Base-by-base conservation (phyloP, 176 grass and related monocot genomes). In the Urochloa ruziziensis region DNA sequence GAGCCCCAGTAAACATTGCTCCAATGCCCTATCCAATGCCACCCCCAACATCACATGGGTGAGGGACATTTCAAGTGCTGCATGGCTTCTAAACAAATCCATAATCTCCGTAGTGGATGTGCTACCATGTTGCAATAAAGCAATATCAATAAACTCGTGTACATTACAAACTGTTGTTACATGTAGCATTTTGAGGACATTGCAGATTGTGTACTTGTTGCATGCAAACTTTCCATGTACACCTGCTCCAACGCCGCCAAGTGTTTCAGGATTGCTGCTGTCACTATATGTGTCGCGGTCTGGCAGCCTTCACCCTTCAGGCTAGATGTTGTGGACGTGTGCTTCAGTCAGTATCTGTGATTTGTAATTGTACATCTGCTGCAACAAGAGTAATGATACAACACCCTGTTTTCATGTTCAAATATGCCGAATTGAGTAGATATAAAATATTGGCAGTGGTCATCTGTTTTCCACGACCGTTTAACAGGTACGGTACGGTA, bases 21-120 rank as follows among this genome's bases (percentile, higher is more conserved):
- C 75, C 89, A 47, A 85, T 82, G 9, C 79, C 84, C 7, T 93
- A 95, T 49, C 91, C 86, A 6, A 94, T 91, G 88, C 91, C 88
- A 28, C 96, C 93, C 6, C 78, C 90, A 29, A 58, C 88, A 36
- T 91, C 92, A 40, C 84, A 89, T 48, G 62, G 91, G 74, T 96
- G 84, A 99, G 80, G 36, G 59, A 47, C 46, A 58, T 32, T 13
- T 65, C 15, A 21, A 73, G 21, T 58, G 66, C 74, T 21, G 49
- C 12, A 5, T 64, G 51, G 16, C 60, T 43, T 37, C 36, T n/a
- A 67, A 61, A 66, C 30, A 80, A 59, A 74, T 35, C 64, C 47
- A 28, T 84, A 83, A 67, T 67, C 57, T 39, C 36, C 8, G 8
- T 53, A 67, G 49, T 27, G 18, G 29, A 59, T 83, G 30, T 19